Evolutionary conservation across 192 early-diverging fungal species (phyloP), one percentile per base, ranked within the genome.

Genomic region (Ambispora gerdemannii): DNA sequence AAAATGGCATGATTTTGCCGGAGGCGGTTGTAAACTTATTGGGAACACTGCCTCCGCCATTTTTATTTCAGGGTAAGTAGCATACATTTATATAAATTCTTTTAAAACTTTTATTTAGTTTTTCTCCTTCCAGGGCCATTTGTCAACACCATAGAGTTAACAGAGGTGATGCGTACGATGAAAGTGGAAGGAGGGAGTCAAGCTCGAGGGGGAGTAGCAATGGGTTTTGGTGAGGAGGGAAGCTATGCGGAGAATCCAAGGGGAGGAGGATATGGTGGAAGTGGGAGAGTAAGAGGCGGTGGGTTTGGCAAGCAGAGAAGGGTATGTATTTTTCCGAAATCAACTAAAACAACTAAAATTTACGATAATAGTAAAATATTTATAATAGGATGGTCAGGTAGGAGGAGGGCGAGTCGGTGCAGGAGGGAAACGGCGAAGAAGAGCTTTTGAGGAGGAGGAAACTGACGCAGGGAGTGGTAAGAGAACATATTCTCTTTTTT

Each of bases 11-110:
- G 61, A 36, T 63, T 30, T 52, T 80, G 28, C 79, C 79, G 15
- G 76, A 76, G 43, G 67, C 72, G 28, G 59, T 81, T 17, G 67
- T 63, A 22, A 75, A 72, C 25, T 78, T 81, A 52, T 63, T 81
- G 2, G 55, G 63, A 28, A 75, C 63, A 20, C 58, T 81, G 11
- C 79, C 79, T 43, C 72, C 74, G n/a, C 58, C 79, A 52, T 61
- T 67, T 28, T 50, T 51, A 24, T 81, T 74, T 28, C 72, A 75
- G 60, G 79, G 61, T 63, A 63, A 24, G 61, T 32, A 36, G 11
- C 32, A 24, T 36, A 34, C 17, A 28, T 25, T n/a, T 20, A n/a
- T n/a, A n/a, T n/a, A n/a, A n/a, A 25, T 2, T 27, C 32, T 22
- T 36, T 17, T 63, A 3, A 27, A 63, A 63, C 31, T 63, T 32